phyloP scores from a whole-genome alignment of 495 filamentous ascomycete species.

The Lophium mytilinum region DNA sequence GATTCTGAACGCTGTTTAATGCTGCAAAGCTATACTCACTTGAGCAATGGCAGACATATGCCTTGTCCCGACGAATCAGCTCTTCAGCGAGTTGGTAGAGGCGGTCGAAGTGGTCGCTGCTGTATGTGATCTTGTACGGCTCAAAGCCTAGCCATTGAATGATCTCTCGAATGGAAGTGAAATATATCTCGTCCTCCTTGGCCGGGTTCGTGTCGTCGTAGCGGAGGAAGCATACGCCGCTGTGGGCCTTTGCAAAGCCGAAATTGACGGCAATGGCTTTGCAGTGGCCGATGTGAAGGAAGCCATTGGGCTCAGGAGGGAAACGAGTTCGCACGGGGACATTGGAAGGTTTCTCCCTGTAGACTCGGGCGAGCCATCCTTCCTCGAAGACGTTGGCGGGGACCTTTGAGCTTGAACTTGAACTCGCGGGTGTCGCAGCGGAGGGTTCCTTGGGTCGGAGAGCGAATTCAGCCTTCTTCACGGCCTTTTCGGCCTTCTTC shows the following conservation, averaged over 20 bases:
- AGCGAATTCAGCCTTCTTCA: slow-evolving; percentile 18
- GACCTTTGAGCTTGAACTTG: slow-evolving; percentile 22
- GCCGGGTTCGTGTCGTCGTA: slow-evolving; percentile 42
- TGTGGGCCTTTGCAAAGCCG: slow-evolving; percentile 81
- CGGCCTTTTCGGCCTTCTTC: slow-evolving; percentile 31
- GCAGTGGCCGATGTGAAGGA: slow-evolving; percentile 81
- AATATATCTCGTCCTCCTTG: slow-evolving; percentile 40
- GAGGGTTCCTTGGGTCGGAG: slow-evolving; percentile 21
- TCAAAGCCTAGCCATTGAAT: slow-evolving; percentile 39
- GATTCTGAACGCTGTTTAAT: not conserved
- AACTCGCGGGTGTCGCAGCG: not conserved
- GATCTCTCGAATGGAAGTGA: slow-evolving; percentile 37
- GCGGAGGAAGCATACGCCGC: slow-evolving; percentile 55
- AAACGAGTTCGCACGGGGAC: slow-evolving; percentile 67
- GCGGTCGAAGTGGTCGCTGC: slow-evolving; percentile 72
- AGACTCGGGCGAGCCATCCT: slow-evolving; percentile 75
- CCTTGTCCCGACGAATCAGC: slow-evolving; percentile 62
- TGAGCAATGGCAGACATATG: slow-evolving; percentile 71
- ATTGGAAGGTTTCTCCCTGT: slow-evolving; percentile 55
- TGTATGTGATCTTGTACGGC: slow-evolving; percentile 63
- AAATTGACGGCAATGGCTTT: slow-evolving; percentile 99
- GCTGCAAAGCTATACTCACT: slow-evolving; percentile 28
- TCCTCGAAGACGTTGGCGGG: slow-evolving; percentile 71
- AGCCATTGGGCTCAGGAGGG: slow-evolving; percentile 82
- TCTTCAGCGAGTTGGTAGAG: slow-evolving; percentile 86